phyloP scores from a whole-genome alignment of 805 yeast genomes.

The Kuraishia borneana region DNA sequence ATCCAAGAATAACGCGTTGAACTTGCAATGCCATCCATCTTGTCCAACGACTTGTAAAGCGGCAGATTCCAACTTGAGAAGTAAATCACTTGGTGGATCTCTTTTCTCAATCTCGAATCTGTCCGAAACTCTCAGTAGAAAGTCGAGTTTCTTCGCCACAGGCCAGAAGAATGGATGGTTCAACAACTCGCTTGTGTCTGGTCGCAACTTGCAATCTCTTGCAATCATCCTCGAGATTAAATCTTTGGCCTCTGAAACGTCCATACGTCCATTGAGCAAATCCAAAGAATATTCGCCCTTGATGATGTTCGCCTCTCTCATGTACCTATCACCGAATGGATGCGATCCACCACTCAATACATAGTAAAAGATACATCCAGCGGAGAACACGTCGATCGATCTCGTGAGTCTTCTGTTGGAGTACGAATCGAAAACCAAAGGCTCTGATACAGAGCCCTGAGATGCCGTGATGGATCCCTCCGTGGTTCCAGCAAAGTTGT shows the following conservation, averaged over 20 bases:
- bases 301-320: slow-evolving; percentile 82
- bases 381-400: slow-evolving; percentile 86
- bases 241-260: slow-evolving; percentile 56
- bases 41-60: slow-evolving; percentile 41
- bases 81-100: slow-evolving; percentile 61
- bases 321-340: slow-evolving; percentile 90
- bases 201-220: slow-evolving; percentile 56
- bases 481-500: not conserved
- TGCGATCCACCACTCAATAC: slow-evolving; percentile 75
- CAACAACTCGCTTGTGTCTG: slow-evolving; percentile 55
- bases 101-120: slow-evolving; percentile 77
- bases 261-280: slow-evolving; percentile 31
- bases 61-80: slow-evolving; percentile 41
- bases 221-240: slow-evolving; percentile 65
- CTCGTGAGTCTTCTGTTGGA: slow-evolving; percentile 61
- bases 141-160: slow-evolving; percentile 62
- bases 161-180: slow-evolving; percentile 90
- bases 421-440: slow-evolving; percentile 24
- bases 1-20: slow-evolving; percentile 64
- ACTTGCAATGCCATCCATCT: slow-evolving; percentile 67
- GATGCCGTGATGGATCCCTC: not conserved
- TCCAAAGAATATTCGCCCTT: slow-evolving; percentile 46
- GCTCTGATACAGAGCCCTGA: slow-evolving; percentile 12
- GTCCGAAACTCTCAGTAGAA: slow-evolving; percentile 80
- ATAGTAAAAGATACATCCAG: slow-evolving; percentile 91